Base-by-base conservation (phyloP, 805 yeast species). In the Monosporozyma aerobia region DNA sequence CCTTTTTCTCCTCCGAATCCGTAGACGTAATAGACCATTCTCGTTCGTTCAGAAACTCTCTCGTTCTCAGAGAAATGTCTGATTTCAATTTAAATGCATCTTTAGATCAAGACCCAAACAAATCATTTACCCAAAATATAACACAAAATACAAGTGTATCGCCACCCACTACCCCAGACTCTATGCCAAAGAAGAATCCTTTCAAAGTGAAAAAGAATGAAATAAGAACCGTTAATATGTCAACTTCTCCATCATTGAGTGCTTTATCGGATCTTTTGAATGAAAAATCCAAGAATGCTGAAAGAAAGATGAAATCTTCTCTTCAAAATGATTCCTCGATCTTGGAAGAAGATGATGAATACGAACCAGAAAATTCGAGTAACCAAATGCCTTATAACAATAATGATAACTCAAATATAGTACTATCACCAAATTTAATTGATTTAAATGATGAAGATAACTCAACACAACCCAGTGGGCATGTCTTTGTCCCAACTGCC, bases 171-270 rank as follows among this genome's bases (percentile, higher is more conserved):
- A 43, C 16, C 4, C 14, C 30, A 27, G 46, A 25, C 16, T 39
- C 51, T 39, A 43, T n/a, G 7, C 41, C 48, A 30, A 19, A 19
- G 19, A 32, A 50, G 41, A 30, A n/a, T 35, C 19, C 37, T 40
- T 14, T 53, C n/a, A 32, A 32, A 10, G 32, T 13, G 4, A 46
- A 32, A 19, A 32, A 13, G 8, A 46, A 44, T 4, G 68, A 63
- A 51, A 59, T 56, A 2, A 52, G 50, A n/a, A 64, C 68, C 8
- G 59, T 68, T 19, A 68, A 69, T 41, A 71, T 73, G 69, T 70
- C 75, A 3, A 65, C 73, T 23, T 73, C 77, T 2, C 77, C 77
- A 3, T 72, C 76, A 0, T 60, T 74, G 39, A 69, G 74, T 53
- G 77, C 76, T 0, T 54, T 74, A n/a, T 75, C 76, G 1, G 67